Conservation (phyloP, 1,284 basidiomycete species). For the Apiotrichum mycotoxinovorans region DNA sequence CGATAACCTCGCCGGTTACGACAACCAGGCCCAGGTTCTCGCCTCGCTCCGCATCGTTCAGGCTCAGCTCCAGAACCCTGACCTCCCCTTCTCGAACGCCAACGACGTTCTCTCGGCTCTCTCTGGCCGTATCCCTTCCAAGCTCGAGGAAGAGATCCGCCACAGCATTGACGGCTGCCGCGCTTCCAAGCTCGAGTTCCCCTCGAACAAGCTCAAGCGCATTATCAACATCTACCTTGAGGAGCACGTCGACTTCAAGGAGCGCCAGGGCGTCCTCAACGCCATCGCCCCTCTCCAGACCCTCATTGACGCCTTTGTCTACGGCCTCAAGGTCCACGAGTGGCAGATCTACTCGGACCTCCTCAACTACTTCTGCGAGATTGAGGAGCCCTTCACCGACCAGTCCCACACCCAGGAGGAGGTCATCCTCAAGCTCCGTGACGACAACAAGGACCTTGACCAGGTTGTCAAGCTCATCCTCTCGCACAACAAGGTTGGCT, state of each 20-base stretch:
- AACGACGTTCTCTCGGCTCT: constrained; percentile 81
- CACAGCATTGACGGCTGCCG: constrained; percentile 70
- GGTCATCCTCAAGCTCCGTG: constrained; percentile 81
- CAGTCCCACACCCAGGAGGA: constrained; percentile 79
- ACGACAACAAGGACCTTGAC: constrained; percentile 90
- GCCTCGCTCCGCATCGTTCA: constrained; percentile 46
- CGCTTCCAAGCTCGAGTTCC: constrained; percentile 79
- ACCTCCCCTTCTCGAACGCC: constrained; percentile 85
- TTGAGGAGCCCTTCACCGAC: constrained; percentile 83
- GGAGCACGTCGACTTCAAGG: constrained; percentile 73
- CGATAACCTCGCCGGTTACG: constrained; percentile 92
- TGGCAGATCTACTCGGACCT: constrained; percentile 53
- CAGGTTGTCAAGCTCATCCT: constrained; percentile 82
- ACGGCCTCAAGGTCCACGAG: constrained; percentile 85
- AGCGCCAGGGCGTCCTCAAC: constrained; percentile 69
- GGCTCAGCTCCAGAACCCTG: constrained; percentile 60
- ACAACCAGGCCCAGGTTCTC: constrained; percentile 63
- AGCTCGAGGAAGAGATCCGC: constrained; percentile 84
- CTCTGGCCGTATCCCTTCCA: constrained; percentile 87
- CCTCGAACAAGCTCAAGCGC: constrained; percentile 56
- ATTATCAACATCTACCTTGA: constrained; percentile 76
- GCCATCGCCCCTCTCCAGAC: constrained; percentile 71
- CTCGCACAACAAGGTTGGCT: constrained; percentile 91
- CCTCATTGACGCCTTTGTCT: constrained; percentile 74
- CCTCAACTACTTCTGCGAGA: constrained; percentile 54